phyloP scores from a whole-genome alignment of 305 asterid genomes.

The Solanum chacoense region DNA sequence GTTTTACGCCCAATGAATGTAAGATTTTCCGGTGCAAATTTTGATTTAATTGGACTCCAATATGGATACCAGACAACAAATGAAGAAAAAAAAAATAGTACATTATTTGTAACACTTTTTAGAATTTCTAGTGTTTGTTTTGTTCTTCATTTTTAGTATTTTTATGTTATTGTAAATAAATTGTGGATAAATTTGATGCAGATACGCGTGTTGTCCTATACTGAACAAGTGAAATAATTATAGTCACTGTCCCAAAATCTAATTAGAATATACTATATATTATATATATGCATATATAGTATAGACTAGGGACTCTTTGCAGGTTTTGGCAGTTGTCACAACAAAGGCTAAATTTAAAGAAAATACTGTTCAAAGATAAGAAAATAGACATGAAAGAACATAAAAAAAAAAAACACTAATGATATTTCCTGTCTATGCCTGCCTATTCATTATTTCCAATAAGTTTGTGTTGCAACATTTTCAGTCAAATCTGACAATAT shows the following conservation, averaged over 20 bases:
- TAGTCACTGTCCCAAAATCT: background rate
- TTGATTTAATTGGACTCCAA: no score
- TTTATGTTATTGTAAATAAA: background rate
- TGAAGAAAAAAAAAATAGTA: no score
- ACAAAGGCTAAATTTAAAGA: background rate
- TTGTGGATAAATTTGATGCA: background rate
- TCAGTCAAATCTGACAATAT: background rate
- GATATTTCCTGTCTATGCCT: background rate
- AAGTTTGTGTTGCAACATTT: background rate
- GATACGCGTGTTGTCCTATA: conserved; percentile 3
- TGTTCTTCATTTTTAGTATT: background rate
- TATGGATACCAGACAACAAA: accelerated
- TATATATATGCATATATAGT: background rate
- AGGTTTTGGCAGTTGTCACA: background rate
- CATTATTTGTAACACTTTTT: background rate
- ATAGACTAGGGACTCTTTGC: background rate
- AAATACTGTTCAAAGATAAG: background rate
- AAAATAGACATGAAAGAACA: background rate
- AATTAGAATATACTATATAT: background rate
- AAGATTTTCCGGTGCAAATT: background rate
- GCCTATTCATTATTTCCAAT: background rate
- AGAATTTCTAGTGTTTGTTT: background rate
- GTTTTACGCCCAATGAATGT: background rate
- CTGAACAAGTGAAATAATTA: conserved; percentile 2
- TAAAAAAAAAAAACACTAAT: background rate